These are phyloP conservation scores for Globisporangium cederbergense DNA, from an alignment of 352 stramenopile genomes.

Conservation along the genomic window DNA sequence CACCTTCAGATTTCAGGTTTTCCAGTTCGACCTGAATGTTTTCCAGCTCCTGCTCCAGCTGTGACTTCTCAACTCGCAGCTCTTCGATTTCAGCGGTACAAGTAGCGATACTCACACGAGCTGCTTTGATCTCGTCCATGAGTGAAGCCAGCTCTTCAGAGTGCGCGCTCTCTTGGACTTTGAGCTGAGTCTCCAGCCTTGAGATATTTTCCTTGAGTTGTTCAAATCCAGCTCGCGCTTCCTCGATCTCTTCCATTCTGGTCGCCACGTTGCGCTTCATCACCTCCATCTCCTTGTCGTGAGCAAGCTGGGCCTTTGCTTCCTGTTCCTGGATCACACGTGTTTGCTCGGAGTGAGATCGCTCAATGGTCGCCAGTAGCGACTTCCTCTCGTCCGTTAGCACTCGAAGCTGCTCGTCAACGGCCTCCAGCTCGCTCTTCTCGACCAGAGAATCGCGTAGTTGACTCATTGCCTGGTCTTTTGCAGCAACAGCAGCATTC, in stretches of 20 bases:
- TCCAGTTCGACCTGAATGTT: constrained; percentile 15
- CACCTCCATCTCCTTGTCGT: constrained; percentile 35
- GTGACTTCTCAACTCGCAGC: constrained; percentile 33
- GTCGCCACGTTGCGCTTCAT: constrained; percentile 42
- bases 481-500: constrained; percentile 35
- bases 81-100: constrained; percentile 31
- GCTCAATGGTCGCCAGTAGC: constrained; percentile 41
- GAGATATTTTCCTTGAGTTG: constrained; percentile 30
- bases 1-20: not conserved
- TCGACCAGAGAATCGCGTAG: constrained; percentile 44
- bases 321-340: constrained; percentile 31
- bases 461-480: constrained; percentile 42
- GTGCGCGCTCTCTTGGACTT: constrained; percentile 28
- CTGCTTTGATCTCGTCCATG: constrained; percentile 43
- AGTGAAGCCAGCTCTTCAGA: constrained; percentile 35
- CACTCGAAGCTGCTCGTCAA: constrained; percentile 36
- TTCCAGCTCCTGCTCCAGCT: constrained; percentile 35
- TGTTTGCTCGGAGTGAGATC: constrained; percentile 35
- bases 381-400: constrained; percentile 52
- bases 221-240: constrained; percentile 32
- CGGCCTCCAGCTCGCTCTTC: constrained; percentile 39
- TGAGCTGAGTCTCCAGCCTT: constrained; percentile 37
- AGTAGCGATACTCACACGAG: constrained; percentile 32
- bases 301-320: constrained; percentile 24
- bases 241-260: constrained; percentile 39